Conservation (phyloP, 2,329 filamentous ascomycete genomes). For the Corynespora cassiicola region DNA sequence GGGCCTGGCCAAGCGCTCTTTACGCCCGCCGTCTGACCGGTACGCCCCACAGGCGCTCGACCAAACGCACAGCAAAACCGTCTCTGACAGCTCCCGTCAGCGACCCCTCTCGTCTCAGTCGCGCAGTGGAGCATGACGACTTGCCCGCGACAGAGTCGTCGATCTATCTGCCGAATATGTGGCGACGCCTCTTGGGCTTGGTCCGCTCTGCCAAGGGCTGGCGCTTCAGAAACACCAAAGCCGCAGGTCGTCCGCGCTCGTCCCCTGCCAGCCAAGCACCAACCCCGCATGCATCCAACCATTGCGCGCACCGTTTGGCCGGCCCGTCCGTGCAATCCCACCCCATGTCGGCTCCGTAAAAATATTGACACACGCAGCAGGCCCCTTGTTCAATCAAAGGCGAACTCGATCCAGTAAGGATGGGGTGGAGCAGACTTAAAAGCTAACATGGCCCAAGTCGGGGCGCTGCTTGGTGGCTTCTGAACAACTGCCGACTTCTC, state of each 20-base stretch:
- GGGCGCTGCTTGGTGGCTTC: constrained; percentile 15
- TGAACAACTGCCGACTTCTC: constrained; percentile 36
- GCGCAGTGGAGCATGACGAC: neutral
- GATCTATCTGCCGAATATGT: constrained; percentile 18
- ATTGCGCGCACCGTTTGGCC: constrained; percentile 24
- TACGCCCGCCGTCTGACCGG: constrained; percentile 16
- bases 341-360: constrained; percentile 35
- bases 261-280: constrained; percentile 37
- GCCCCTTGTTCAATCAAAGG: constrained; percentile 24
- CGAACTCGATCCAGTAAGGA: constrained; percentile 21
- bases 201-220: constrained; percentile 21
- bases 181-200: constrained; percentile 5
- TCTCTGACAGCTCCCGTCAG: neutral
- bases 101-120: neutral
- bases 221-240: constrained; percentile 13
- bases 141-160: neutral
- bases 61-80: neutral
- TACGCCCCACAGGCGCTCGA: neutral
- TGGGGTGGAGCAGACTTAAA: constrained; percentile 17
- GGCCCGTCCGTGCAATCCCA: constrained; percentile 16
- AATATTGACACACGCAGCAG: constrained; percentile 13
- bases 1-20: constrained; percentile 4
- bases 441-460: constrained; percentile 22
- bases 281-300: constrained; percentile 33
- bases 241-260: constrained; percentile 18